These are phyloP conservation scores for Silene uniflora DNA, from an alignment of 148 eudicot genomes.

Conservation along the genomic window DNA sequence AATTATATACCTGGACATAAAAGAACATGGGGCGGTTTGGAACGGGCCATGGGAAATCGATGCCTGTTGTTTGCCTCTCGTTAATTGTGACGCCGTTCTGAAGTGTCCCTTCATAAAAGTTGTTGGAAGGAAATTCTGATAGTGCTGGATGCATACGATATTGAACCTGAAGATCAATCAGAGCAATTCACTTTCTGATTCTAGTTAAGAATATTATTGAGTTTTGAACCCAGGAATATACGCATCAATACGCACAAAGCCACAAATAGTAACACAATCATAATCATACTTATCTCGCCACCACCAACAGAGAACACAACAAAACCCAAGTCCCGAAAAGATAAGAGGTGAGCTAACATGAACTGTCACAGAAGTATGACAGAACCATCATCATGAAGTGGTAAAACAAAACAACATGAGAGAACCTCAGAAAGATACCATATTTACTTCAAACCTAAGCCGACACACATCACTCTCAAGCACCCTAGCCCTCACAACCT, in stretches of 20 bases:
- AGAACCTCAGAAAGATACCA: background rate
- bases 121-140: slow-evolving; percentile 95
- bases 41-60: slow-evolving; percentile 99
- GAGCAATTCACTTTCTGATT: background rate
- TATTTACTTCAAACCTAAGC: too few species aligned
- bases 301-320: background rate
- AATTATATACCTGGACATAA: slow-evolving; percentile 76
- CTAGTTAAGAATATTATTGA: background rate
- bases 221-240: background rate
- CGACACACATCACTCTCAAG: too few species aligned
- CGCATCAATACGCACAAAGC: background rate
- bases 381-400: background rate
- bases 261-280: background rate
- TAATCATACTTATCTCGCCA: background rate
- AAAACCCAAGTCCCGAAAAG: background rate
- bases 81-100: slow-evolving; percentile 97
- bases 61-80: slow-evolving; percentile 88
- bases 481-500: background rate
- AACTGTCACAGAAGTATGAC: background rate
- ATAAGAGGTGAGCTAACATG: background rate
- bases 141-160: slow-evolving; percentile 99
- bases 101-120: slow-evolving; percentile 98
- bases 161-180: slow-evolving; percentile 60
- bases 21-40: slow-evolving; percentile 99
- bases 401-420: background rate